Conservation (phyloP, 2,329 filamentous ascomycete species). For the Calonectria fujianensis region DNA sequence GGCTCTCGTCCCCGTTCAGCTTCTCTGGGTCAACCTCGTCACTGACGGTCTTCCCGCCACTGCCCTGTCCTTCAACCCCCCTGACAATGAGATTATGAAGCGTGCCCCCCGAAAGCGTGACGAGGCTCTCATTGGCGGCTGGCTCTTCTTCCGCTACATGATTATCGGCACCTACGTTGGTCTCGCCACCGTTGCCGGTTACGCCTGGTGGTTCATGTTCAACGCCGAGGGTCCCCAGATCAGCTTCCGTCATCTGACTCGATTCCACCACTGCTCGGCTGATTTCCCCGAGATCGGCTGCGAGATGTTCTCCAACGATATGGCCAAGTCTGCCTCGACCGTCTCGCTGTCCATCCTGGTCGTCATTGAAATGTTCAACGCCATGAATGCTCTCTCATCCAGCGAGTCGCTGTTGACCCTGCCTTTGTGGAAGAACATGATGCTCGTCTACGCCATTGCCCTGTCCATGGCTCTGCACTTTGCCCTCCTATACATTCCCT, state of each 20-base stretch:
- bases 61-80: constrained; percentile 96
- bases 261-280: constrained; percentile 94
- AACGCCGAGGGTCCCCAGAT: constrained; percentile 93
- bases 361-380: constrained; percentile 99
- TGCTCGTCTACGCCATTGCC: constrained; percentile 94
- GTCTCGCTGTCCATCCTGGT: constrained; percentile 94
- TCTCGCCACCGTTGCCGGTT: constrained; percentile 94
- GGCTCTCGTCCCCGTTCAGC: constrained; percentile 95
- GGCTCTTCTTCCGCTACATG: constrained; percentile 98
- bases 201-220: constrained; percentile 99
- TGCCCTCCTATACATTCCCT: constrained; percentile 91
- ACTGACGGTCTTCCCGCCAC: constrained; percentile 98
- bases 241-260: constrained; percentile 88
- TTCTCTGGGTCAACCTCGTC: constrained; percentile 98
- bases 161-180: constrained; percentile 97
- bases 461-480: constrained; percentile 98
- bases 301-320: constrained; percentile 90
- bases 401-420: constrained; percentile 95
- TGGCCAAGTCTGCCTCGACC: constrained; percentile 92
- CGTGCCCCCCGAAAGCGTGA: constrained; percentile 93
- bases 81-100: constrained; percentile 99
- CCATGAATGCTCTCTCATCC: constrained; percentile 97
- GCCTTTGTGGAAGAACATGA: constrained; percentile 98
- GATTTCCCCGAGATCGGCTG: constrained; percentile 94
- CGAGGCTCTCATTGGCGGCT: constrained; percentile 93